These are phyloP conservation scores for Phialophora tarda DNA, from an alignment of 2,329 filamentous ascomycete genomes.

Conservation along the genomic window DNA sequence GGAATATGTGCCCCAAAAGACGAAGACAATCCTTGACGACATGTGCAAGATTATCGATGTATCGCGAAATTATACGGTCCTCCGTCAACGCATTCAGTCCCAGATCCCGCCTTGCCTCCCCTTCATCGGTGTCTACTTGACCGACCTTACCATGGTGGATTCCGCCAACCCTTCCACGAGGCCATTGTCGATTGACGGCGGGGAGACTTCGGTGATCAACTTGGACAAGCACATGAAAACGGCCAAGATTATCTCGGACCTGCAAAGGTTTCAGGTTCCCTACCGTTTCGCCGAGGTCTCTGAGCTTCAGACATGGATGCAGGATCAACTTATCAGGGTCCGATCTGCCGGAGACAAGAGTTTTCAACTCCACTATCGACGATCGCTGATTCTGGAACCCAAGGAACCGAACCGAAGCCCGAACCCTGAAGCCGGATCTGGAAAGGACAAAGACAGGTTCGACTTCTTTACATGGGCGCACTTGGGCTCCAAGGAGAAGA, in stretches of 20 bases:
- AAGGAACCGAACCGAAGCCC: slow-evolving; percentile 42
- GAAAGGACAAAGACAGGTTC: slow-evolving; percentile 57
- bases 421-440: slow-evolving; percentile 41
- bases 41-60: slow-evolving; percentile 87
- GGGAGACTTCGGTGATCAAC: slow-evolving; percentile 82
- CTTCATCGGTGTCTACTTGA: slow-evolving; percentile 95
- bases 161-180: slow-evolving; percentile 89
- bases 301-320: slow-evolving; percentile 92
- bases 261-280: slow-evolving; percentile 94
- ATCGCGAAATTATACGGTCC: slow-evolving; percentile 85
- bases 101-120: slow-evolving; percentile 91
- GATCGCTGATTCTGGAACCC: slow-evolving; percentile 83
- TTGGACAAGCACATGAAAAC: slow-evolving; percentile 97
- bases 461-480: slow-evolving; percentile 60
- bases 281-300: slow-evolving; percentile 82
- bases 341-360: slow-evolving; percentile 67
- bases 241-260: slow-evolving; percentile 91
- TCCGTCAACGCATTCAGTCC: slow-evolving; percentile 81
- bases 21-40: slow-evolving; percentile 76
- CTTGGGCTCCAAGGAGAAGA: slow-evolving; percentile 33
- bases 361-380: slow-evolving; percentile 74
- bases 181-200: slow-evolving; percentile 70
- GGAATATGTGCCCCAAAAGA: slow-evolving; percentile 84
- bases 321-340: slow-evolving; percentile 77
- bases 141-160: slow-evolving; percentile 93